Base-by-base conservation (phyloP, 495 filamentous ascomycete species). In the Aspergillus steynii region DNA sequence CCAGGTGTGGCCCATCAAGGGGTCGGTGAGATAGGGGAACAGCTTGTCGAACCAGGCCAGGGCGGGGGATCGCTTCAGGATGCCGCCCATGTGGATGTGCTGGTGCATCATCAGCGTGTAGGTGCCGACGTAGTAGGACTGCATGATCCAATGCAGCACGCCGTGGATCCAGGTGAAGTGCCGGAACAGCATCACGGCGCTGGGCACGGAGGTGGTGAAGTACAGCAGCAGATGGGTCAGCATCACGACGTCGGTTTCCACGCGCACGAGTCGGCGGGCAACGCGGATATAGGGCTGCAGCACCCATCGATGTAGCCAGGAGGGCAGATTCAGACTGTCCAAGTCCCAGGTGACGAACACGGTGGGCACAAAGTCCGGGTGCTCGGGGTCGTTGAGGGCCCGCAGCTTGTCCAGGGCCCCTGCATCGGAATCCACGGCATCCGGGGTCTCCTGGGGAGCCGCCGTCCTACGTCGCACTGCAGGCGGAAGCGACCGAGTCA, bases 61-160 rank as follows among this genome's bases (percentile, higher is more conserved):
- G 25, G 70, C 64, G 54, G 75, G 77, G 4, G 72, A 12, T 12
- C 37, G 37, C 9, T 12, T 65, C n/a, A 92, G 71, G 14, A 91
- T 77, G n/a, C 90, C 90, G 26, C 83, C 82, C 72, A 83, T 84
- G 71, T 94, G 90, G 62, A 93, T 92, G 70, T 93, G 90, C 61
- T 93, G 89, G 65, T 93, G 90, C 76, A 87, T 86, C 85, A 94
- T 86, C 42, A 94, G 76, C 0, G 90, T 93, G 74, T 90, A 94
- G 10, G 84, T 77, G 27, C 90, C 90, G 34, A 83, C 79, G 65
- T 86, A 92, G 58, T 75, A 89, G 42, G 77, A 64, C 59, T 86
- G 83, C 75, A 90, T 81, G 32, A 82, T 57, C 65, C 79, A 79
- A 69, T 94, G 90, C 47, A 83, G 34, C 37, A 88, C 49, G 14